Evolutionary conservation across 805 yeast species (phyloP).

Genomic region (Metschnikowia bowlesiae): DNA sequence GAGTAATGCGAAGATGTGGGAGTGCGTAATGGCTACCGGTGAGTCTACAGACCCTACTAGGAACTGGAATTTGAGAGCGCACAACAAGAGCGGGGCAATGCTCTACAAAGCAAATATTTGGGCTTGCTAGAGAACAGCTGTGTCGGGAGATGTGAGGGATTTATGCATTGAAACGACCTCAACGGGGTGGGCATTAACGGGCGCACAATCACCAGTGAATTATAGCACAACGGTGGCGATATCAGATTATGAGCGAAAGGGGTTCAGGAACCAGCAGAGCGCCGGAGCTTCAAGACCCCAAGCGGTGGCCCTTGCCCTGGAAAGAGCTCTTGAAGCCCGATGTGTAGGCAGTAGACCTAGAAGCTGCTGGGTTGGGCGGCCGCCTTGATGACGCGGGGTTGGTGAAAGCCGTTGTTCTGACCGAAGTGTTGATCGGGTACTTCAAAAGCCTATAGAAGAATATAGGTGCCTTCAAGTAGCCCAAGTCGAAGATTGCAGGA

Average conservation of each 20-base stretch:
- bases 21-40: background rate
- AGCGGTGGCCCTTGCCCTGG: slow-evolving; percentile 34
- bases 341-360: slow-evolving; percentile 3
- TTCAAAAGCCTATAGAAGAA: slow-evolving; percentile 30
- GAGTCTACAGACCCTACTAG: background rate
- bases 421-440: slow-evolving; percentile 25
- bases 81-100: too few species aligned
- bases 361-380: background rate
- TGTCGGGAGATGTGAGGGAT: too few species aligned
- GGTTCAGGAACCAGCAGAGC: too few species aligned
- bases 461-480: slow-evolving; percentile 54
- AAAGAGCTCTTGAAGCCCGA: slow-evolving; percentile 15
- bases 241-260: too few species aligned
- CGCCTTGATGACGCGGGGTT: slow-evolving; percentile 5
- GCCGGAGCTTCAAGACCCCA: slow-evolving; percentile 19
- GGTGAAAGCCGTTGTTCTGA: slow-evolving; percentile 27
- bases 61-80: too few species aligned
- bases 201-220: too few species aligned
- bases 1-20: background rate
- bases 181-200: too few species aligned
- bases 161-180: too few species aligned
- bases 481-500: slow-evolving; percentile 44
- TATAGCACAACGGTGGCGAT: too few species aligned
- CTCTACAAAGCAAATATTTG: background rate
- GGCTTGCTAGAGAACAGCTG: too few species aligned